Evolutionary conservation across 371 early-diverging fungal genomes (phyloP).

Genomic region (Mortierella sp.): DNA sequence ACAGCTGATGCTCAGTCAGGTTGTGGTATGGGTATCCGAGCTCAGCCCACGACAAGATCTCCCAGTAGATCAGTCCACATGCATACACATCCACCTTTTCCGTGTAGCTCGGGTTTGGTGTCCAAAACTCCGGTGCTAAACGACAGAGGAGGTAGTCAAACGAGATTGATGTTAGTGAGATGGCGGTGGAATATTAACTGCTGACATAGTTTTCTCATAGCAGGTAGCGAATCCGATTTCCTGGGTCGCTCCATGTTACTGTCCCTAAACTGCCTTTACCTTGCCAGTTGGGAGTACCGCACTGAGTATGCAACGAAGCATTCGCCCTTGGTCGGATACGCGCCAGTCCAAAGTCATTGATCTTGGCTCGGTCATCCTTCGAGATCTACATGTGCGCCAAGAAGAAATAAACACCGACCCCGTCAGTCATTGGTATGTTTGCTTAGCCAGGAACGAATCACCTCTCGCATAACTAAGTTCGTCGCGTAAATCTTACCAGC

Average conservation of each 20-base stretch:
- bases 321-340: slow-evolving; percentile 79
- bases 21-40: slow-evolving; percentile 82
- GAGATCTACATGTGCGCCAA: slow-evolving; percentile 59
- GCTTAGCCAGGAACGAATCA: no score
- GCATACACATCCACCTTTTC: slow-evolving; percentile 86
- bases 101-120: slow-evolving; percentile 77
- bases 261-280: no score
- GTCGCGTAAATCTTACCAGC: no score
- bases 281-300: slow-evolving; percentile 87
- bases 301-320: slow-evolving; percentile 78
- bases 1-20: slow-evolving; percentile 72
- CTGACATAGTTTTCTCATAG: background rate
- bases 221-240: background rate
- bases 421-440: no score
- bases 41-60: slow-evolving; percentile 82
- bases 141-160: background rate
- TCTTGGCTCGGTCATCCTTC: slow-evolving; percentile 78
- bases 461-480: no score
- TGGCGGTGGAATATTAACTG: background rate
- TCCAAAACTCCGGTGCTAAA: slow-evolving; percentile 84
- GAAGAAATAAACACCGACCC: background rate
- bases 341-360: slow-evolving; percentile 87
- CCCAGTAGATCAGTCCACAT: slow-evolving; percentile 85
- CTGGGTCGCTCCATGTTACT: background rate
- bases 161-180: background rate